A percentile compares a stretch with the other conserved stretches of the same genome.
Evolutionary conservation across 345 rosid species (phyloP).

Genomic region (Rhizophora apiculata): DNA sequence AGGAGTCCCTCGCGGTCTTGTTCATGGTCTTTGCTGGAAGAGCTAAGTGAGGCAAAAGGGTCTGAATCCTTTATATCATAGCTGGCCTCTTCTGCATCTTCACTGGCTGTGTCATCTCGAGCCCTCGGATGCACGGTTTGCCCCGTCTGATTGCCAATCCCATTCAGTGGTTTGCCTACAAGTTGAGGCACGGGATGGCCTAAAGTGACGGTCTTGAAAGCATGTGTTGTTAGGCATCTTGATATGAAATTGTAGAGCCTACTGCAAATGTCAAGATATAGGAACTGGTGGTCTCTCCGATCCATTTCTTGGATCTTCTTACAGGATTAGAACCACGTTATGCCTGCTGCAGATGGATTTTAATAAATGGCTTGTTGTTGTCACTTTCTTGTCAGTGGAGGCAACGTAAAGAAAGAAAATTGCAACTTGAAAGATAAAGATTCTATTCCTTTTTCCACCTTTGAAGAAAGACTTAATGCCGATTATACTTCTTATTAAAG

Average conservation of each 20-base stretch:
- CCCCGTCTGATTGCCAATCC: neutral
- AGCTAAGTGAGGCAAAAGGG: neutral
- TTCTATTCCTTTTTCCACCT: constrained; percentile 31
- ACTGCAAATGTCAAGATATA: constrained; percentile 32
- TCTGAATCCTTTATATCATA: neutral
- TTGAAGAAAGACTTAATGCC: neutral
- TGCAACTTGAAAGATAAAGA: neutral
- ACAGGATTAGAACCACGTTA: no score
- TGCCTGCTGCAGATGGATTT: neutral
- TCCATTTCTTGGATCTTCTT: constrained; percentile 26
- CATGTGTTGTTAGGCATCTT: constrained; percentile 24
- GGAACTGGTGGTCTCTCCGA: constrained; percentile 18
- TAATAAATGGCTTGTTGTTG: constrained; percentile 2
- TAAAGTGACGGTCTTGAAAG: constrained; percentile 33
- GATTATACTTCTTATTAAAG: neutral
- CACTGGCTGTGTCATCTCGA: constrained; percentile 2
- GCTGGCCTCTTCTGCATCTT: constrained; percentile 1
- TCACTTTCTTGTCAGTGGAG: constrained; percentile 26
- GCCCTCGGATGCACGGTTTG: constrained; percentile 6
- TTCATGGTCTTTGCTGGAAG: neutral
- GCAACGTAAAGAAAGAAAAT: constrained; percentile 4
- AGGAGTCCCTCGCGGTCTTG: neutral
- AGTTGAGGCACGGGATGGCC: constrained; percentile 15
- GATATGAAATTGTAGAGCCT: constrained; percentile 36
- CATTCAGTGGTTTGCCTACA: neutral